Percentiles rank a stretch among this genome's conserved stretches.
Evolutionary conservation across 352 stramenopile species (phyloP).

Genomic region (Phytophthora sansomeana): DNA sequence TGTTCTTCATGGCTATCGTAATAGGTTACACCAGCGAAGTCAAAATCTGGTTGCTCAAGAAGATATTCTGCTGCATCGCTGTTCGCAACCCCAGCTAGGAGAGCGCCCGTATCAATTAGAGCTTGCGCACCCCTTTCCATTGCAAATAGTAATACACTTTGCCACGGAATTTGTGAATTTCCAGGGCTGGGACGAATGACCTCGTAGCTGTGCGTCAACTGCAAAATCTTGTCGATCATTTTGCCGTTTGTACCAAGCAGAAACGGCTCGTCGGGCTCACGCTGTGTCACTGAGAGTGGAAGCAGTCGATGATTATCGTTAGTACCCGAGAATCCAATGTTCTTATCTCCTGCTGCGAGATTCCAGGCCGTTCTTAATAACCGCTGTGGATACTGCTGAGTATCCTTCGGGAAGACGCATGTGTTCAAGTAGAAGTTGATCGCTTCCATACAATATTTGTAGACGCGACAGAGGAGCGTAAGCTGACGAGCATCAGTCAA

Average conservation of each 20-base stretch:
- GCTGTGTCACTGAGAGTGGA: constrained; percentile 71
- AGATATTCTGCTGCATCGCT: constrained; percentile 63
- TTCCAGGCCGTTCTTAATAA: constrained; percentile 86
- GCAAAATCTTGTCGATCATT: constrained; percentile 86
- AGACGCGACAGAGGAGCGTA: constrained; percentile 54
- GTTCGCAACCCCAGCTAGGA: constrained; percentile 76
- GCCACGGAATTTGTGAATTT: constrained; percentile 40
- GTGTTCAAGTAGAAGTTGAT: constrained; percentile 91
- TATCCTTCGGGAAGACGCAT: constrained; percentile 87
- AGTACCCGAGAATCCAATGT: constrained; percentile 90
- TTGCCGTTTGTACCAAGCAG: constrained; percentile 84
- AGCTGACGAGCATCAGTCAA: constrained; percentile 76
- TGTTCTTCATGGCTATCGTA: constrained; percentile 65
- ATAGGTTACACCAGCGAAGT: constrained; percentile 78
- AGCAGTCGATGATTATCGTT: constrained; percentile 90
- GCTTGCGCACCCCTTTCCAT: constrained; percentile 56
- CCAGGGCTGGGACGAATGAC: constrained; percentile 21
- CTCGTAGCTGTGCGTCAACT: constrained; percentile 45
- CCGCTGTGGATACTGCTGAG: constrained; percentile 75
- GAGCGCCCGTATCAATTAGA: constrained; percentile 87
- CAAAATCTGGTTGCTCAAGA: constrained; percentile 34
- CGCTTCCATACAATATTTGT: constrained; percentile 63
- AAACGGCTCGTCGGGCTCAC: constrained; percentile 54
- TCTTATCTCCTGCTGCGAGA: constrained; percentile 62
- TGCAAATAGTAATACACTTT: constrained; percentile 51